Percentiles rank a stretch among this genome's conserved stretches.
Evolutionary conservation across 108 stramenopile genomes (phyloP).

Genomic region (Cyclotella sp.): DNA sequence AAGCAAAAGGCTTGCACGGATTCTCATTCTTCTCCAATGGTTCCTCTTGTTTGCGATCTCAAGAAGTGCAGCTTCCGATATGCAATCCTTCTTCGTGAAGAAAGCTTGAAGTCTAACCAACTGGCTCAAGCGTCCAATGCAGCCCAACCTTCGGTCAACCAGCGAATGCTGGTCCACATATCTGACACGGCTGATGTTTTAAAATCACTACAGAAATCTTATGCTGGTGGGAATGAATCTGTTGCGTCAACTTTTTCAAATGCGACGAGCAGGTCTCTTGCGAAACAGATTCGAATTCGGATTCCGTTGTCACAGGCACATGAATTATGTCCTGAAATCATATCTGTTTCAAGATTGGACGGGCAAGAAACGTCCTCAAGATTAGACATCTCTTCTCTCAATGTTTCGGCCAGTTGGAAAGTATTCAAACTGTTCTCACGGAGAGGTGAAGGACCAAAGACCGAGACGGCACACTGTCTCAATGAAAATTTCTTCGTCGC

Average conservation of each 20-base stretch:
- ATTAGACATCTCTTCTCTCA: constrained; percentile 16
- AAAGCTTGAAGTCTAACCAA: constrained; percentile 22
- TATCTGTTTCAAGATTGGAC: constrained; percentile 11
- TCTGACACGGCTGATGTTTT: neutral
- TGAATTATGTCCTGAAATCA: constrained; percentile 6
- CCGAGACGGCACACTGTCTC: neutral
- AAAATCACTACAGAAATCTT: neutral
- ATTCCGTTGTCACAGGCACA: constrained; percentile 3
- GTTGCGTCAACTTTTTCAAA: constrained; percentile 14
- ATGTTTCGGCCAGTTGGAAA: constrained; percentile 36
- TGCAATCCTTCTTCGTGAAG: constrained; percentile 58
- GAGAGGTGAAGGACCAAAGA: neutral
- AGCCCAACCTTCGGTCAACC: constrained; percentile 1
- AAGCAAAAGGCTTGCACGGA: neutral
- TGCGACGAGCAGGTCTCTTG: constrained; percentile 6
- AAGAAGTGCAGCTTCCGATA: constrained; percentile 74
- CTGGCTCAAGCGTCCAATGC: neutral
- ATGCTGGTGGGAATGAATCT: neutral
- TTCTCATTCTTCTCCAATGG: constrained; percentile 1
- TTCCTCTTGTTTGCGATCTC: constrained; percentile 72
- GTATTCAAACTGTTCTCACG: constrained; percentile 31
- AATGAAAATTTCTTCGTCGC: constrained; percentile 49
- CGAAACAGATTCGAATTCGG: constrained; percentile 39
- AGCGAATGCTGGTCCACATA: constrained; percentile 48
- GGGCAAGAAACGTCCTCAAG: constrained; percentile 14